These are phyloP conservation scores for Diaporthe amygdali DNA, from an alignment of 2,329 filamentous ascomycete species.

Conservation along the genomic window DNA sequence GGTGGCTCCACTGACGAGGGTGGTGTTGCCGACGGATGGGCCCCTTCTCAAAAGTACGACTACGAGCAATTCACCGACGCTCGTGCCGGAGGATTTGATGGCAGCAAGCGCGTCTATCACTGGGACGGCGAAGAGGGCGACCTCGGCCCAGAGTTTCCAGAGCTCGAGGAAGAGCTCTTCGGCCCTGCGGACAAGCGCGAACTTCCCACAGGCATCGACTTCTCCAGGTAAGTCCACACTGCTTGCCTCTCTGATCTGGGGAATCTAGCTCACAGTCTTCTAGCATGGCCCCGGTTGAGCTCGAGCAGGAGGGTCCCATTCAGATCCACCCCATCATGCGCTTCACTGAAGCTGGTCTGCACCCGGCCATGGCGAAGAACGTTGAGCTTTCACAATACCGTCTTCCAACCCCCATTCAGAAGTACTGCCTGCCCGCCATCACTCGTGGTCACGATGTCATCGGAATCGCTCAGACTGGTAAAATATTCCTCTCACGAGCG, in stretches of 20 bases:
- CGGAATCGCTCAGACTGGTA: slow-evolving; percentile 91
- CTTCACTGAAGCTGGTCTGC: slow-evolving; percentile 81
- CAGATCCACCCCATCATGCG: slow-evolving; percentile 56
- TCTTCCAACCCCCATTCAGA: slow-evolving; percentile 84
- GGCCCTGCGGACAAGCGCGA: slow-evolving; percentile 57
- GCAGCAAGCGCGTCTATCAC: slow-evolving; percentile 73
- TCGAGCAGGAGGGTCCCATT: slow-evolving; percentile 60
- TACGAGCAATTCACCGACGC: slow-evolving; percentile 45
- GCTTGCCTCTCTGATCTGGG: not conserved
- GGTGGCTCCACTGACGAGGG: not conserved
- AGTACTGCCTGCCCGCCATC: slow-evolving; percentile 82
- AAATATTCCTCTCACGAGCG: slow-evolving; percentile 15
- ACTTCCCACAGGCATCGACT: slow-evolving; percentile 61
- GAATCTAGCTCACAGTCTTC: slow-evolving; percentile 14
- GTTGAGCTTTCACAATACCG: slow-evolving; percentile 74
- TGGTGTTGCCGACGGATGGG: slow-evolving; percentile 47
- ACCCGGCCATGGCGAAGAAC: slow-evolving; percentile 83
- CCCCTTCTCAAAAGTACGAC: slow-evolving; percentile 49
- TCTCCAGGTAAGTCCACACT: slow-evolving; percentile 60
- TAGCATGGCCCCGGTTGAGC: slow-evolving; percentile 60
- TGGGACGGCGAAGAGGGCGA: slow-evolving; percentile 89
- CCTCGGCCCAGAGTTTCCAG: slow-evolving; percentile 72
- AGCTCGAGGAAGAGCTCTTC: slow-evolving; percentile 80
- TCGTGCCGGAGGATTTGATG: slow-evolving; percentile 46
- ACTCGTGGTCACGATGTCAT: slow-evolving; percentile 80